Conservation (phyloP, 2,329 filamentous ascomycete genomes). For the Truncatella angustata region DNA sequence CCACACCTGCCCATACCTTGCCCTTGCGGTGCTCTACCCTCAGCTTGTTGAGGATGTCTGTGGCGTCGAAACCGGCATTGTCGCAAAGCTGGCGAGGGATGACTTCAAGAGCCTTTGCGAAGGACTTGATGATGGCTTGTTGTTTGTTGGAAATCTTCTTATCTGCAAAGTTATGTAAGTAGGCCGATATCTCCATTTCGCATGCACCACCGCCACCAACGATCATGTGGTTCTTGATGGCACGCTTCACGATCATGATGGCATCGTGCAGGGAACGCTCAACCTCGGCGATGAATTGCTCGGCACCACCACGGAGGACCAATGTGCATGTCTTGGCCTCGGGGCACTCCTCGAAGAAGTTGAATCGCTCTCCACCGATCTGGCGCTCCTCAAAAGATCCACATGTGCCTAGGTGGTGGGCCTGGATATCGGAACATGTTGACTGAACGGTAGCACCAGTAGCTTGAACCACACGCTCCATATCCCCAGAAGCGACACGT, state of each 20-base stretch:
- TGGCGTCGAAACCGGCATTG: conserved; percentile 97
- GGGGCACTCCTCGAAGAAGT: conserved; percentile 96
- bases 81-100: conserved; percentile 97
- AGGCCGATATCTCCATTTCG: conserved; percentile 96
- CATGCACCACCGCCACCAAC: conserved; percentile 91
- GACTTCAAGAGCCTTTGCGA: conserved; percentile 94
- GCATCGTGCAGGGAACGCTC: conserved; percentile 97
- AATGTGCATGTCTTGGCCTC: conserved; percentile 96
- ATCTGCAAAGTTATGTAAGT: conserved; percentile 90
- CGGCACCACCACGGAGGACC: conserved; percentile 89
- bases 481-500: conserved; percentile 84
- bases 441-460: conserved; percentile 91
- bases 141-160: conserved; percentile 92
- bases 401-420: conserved; percentile 87
- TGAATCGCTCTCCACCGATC: conserved; percentile 96
- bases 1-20: conserved; percentile 90
- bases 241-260: conserved; percentile 99
- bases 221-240: conserved; percentile 90
- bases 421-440: conserved; percentile 91
- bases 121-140: conserved; percentile 95
- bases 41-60: conserved; percentile 93
- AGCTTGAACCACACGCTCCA: conserved; percentile 94
- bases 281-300: conserved; percentile 98
- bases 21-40: conserved; percentile 95
- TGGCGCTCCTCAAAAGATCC: conserved; percentile 92